Conservation (phyloP, 2,329 filamentous ascomycete species). For the Xylariaceae sp. region DNA sequence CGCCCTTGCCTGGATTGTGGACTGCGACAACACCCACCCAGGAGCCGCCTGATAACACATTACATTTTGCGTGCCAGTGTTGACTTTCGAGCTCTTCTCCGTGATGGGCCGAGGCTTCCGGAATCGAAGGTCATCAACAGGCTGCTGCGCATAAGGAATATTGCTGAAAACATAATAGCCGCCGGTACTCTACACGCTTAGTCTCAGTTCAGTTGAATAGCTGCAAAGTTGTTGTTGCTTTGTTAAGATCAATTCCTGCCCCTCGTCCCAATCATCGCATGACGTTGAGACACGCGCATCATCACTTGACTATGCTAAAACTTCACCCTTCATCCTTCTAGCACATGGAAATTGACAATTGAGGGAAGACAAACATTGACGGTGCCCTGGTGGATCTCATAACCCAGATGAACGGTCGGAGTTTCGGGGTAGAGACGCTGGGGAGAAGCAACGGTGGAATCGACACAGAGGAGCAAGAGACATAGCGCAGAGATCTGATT, state of each 20-base stretch:
- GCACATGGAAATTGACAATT: too few species aligned
- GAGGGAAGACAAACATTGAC: conserved; percentile 34
- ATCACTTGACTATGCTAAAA: background rate
- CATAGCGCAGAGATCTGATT: too few species aligned
- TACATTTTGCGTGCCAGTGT: conserved; percentile 22
- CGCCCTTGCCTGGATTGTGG: background rate
- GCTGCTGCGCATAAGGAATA: conserved; percentile 47
- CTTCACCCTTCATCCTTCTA: background rate
- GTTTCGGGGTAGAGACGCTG: too few species aligned
- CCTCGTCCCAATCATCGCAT: background rate
- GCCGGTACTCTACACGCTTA: conserved; percentile 37
- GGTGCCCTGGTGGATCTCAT: conserved; percentile 37
- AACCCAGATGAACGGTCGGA: conserved; percentile 38
- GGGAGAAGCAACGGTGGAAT: too few species aligned
- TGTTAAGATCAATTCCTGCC: background rate
- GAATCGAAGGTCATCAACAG: conserved; percentile 46
- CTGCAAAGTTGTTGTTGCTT: background rate
- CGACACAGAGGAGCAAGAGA: too few species aligned
- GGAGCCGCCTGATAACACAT: conserved; percentile 45
- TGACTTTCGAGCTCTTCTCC: conserved; percentile 36
- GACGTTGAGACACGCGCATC: background rate
- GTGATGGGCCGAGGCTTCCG: conserved; percentile 39
- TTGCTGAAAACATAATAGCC: conserved; percentile 49
- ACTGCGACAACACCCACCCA: conserved; percentile 28
- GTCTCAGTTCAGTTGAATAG: background rate